Evolutionary conservation across 2,329 filamentous ascomycete genomes (phyloP).

Genomic region (Penicillium sclerotigenum): DNA sequence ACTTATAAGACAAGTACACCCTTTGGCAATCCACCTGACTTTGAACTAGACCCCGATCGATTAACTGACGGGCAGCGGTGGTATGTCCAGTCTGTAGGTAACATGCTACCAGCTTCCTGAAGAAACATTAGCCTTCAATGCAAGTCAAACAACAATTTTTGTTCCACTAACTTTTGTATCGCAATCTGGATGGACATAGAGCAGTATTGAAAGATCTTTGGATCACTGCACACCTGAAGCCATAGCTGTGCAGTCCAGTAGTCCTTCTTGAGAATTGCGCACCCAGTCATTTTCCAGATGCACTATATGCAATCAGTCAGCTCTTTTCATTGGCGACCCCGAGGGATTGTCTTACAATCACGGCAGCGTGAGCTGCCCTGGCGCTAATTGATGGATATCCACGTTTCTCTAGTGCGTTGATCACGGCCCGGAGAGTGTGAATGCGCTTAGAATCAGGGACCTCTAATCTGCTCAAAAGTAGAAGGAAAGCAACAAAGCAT

Average conservation of each 20-base stretch:
- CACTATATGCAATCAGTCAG: slow-evolving; percentile 50
- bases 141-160: background rate
- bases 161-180: slow-evolving; percentile 56
- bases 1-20: slow-evolving; percentile 2
- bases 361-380: slow-evolving; percentile 55
- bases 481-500: slow-evolving; percentile 52
- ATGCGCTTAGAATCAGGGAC: slow-evolving; percentile 49
- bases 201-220: slow-evolving; percentile 63
- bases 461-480: slow-evolving; percentile 60
- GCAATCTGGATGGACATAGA: slow-evolving; percentile 66
- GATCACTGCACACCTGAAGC: slow-evolving; percentile 64
- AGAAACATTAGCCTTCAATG: background rate
- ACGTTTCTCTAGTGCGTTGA: slow-evolving; percentile 41
- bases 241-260: slow-evolving; percentile 61
- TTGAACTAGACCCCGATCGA: background rate
- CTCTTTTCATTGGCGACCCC: background rate
- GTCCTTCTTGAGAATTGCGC: slow-evolving; percentile 52
- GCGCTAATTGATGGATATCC: slow-evolving; percentile 52
- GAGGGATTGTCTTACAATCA: slow-evolving; percentile 35
- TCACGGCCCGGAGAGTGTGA: slow-evolving; percentile 17
- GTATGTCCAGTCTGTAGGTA: slow-evolving; percentile 48
- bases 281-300: slow-evolving; percentile 76
- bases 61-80: background rate
- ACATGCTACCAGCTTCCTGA: slow-evolving; percentile 72
- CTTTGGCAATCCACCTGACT: background rate